A percentile compares a stretch with the other conserved stretches of the same genome.
Evolutionary conservation across 2,329 filamentous ascomycete species (phyloP).

Genomic region (Periconia digitata): DNA sequence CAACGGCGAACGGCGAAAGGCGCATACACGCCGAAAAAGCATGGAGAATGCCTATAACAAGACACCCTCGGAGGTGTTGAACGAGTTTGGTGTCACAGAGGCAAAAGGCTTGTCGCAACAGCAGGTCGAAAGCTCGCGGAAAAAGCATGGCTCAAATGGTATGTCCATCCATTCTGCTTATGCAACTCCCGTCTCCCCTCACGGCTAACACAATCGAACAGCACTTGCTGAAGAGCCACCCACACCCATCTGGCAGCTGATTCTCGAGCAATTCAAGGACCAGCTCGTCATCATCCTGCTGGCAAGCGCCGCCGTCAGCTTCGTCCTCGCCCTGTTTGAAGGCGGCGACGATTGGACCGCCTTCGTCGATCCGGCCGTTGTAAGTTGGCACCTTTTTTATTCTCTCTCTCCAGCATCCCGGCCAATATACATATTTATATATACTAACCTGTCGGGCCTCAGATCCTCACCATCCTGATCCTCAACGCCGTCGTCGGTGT

Average conservation of each 20-base stretch:
- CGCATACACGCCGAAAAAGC: conserved; percentile 4
- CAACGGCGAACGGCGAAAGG: too few species aligned
- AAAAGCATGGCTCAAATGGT: conserved; percentile 60
- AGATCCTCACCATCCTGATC: conserved; percentile 96
- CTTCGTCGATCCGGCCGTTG: conserved; percentile 93
- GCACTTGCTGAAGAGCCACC: conserved; percentile 86
- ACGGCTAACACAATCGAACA: conserved; percentile 36
- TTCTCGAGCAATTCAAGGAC: conserved; percentile 98
- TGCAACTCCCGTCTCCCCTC: background rate
- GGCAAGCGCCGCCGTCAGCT: conserved; percentile 89
- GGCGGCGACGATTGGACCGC: conserved; percentile 93
- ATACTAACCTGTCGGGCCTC: background rate
- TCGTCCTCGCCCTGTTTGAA: conserved; percentile 89
- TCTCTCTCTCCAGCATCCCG: conserved; percentile 7
- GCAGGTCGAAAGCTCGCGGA: conserved; percentile 49
- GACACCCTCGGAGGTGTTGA: conserved; percentile 53
- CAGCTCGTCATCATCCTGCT: conserved; percentile 95
- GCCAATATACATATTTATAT: background rate
- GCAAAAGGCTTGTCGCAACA: conserved; percentile 52
- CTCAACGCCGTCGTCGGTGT: conserved; percentile 97
- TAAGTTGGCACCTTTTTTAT: conserved; percentile 56
- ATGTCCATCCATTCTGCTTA: conserved; percentile 12
- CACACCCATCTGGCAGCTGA: conserved; percentile 92
- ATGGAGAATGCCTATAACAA: conserved; percentile 59
- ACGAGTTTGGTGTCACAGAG: conserved; percentile 56